Base-by-base conservation (phyloP, 176 grass and related monocot genomes). In the Carex littledalei region DNA sequence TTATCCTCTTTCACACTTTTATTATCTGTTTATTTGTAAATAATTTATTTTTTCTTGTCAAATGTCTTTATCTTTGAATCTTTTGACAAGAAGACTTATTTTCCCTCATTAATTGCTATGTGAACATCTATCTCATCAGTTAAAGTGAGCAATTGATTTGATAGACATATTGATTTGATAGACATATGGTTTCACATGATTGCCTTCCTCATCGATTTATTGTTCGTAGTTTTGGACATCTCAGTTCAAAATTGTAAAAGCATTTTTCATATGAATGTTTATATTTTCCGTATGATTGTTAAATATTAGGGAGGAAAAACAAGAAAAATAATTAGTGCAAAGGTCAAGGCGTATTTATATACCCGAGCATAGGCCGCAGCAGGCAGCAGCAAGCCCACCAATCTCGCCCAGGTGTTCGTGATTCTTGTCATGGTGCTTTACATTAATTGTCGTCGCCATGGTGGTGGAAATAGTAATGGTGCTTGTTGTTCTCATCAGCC, bases 371-470 rank as follows among this genome's bases (percentile, higher is more conserved):
- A 89, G 34, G 24, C 24, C 24, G 24, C 24, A 24, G 67, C 53
- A 20, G 68, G 68, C 84, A 17, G 84, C 88, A 39, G 84, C 78
- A 32, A 89, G 11, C 15, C 35, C 63, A 17, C 84, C 88, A 8
- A 86, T 49, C 79, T 78, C 57, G 12, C 88, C 84, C 2, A 79
- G 84, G 8, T 89, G 84, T n/a, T 83, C 84, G 79, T 59, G 35
- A 55, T 78, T 84, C 84, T 89, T 89, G 84, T 89, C 49, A 52
- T 73, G 41, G 39, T 86, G 74, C 78, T 86, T 86, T 72, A 21
- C 67, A n/a, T 78, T 54, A 26, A n/a, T 84, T 54, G 16, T n/a
- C n/a, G n/a, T n/a, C n/a, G n/a, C n/a, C n/a, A n/a, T n/a, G n/a
- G n/a, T 81, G 87, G 55, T 85, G 69, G 84, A 89, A 85, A 75